Evolutionary conservation across 306 rosid species (phyloP).

Genomic region (Arachis stenosperma): DNA sequence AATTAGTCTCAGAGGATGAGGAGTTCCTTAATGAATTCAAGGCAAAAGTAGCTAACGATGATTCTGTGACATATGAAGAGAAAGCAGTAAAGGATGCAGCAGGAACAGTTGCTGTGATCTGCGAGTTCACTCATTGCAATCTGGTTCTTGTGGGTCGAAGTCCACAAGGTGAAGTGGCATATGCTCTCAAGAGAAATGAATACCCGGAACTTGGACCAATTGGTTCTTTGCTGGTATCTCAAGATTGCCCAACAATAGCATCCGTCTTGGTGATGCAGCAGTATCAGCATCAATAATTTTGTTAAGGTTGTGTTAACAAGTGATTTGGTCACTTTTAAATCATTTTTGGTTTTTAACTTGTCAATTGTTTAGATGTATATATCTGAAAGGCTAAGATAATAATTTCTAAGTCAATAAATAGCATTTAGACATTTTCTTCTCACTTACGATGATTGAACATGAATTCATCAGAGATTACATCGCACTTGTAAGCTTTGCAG

Average conservation of each 20-base stretch:
- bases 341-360: too few species aligned
- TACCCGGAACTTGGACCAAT: conserved; percentile 48
- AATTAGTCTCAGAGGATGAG: conserved; percentile 46
- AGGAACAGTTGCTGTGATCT: conserved; percentile 48
- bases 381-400: too few species aligned
- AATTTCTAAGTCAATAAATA: too few species aligned
- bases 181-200: conserved; percentile 38
- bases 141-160: conserved; percentile 60
- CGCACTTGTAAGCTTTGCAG: too few species aligned
- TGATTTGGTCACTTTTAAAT: too few species aligned
- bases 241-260: conserved; percentile 54
- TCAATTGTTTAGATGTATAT: too few species aligned
- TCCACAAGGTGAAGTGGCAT: conserved; percentile 44
- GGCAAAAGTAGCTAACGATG: conserved; percentile 42
- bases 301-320: too few species aligned
- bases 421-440: too few species aligned
- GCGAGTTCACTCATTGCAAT: conserved; percentile 50
- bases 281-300: not conserved
- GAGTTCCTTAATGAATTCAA: conserved; percentile 51
- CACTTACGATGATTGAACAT: not conserved
- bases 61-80: conserved; percentile 56
- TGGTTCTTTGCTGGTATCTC: conserved; percentile 60
- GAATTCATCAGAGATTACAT: too few species aligned
- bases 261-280: conserved; percentile 62
- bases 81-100: conserved; percentile 39